These are phyloP conservation scores for Geranium incanum DNA, from an alignment of 441 rosid genomes.

Conservation along the genomic window DNA sequence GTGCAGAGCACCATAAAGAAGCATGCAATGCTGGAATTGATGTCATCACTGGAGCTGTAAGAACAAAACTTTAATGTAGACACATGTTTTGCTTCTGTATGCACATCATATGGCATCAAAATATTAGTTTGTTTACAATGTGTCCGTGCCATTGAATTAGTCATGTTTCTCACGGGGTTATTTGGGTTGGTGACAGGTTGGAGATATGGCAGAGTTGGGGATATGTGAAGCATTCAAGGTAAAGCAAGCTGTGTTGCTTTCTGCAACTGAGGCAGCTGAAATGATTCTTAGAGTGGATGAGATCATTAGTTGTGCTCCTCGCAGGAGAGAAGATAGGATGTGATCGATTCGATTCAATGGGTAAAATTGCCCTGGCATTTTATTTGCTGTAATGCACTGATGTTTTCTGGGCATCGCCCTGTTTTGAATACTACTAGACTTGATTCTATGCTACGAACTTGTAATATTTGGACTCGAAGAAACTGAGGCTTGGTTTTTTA, in stretches of 20 bases:
- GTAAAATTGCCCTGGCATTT: constrained; percentile 51
- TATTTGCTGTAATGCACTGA: not conserved
- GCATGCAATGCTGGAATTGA: constrained; percentile 78
- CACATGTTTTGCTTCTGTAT: not conserved
- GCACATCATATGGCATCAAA: not conserved
- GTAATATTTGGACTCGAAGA: not conserved
- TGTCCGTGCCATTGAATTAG: constrained; percentile 37
- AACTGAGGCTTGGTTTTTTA: not conserved
- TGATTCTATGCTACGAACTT: not conserved
- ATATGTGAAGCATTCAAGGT: constrained; percentile 88
- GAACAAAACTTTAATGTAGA: constrained; percentile 18
- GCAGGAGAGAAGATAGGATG: constrained; percentile 93
- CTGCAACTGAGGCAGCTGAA: constrained; percentile 98
- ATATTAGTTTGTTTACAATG: constrained; percentile 22
- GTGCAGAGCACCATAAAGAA: constrained; percentile 92
- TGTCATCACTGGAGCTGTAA: constrained; percentile 85
- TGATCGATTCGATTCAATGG: constrained; percentile 78
- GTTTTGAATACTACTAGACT: constrained; percentile 4
- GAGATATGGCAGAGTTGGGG: constrained; percentile 75
- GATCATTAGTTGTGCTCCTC: constrained; percentile 89
- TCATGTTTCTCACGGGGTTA: constrained; percentile 27
- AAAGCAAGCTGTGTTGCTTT: constrained; percentile 82
- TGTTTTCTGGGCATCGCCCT: constrained; percentile 9
- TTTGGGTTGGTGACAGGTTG: constrained; percentile 43
- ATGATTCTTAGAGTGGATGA: constrained; percentile 94